Conservation (phyloP, 169 alveolate genomes). For the Plasmodium knowlesi region DNA sequence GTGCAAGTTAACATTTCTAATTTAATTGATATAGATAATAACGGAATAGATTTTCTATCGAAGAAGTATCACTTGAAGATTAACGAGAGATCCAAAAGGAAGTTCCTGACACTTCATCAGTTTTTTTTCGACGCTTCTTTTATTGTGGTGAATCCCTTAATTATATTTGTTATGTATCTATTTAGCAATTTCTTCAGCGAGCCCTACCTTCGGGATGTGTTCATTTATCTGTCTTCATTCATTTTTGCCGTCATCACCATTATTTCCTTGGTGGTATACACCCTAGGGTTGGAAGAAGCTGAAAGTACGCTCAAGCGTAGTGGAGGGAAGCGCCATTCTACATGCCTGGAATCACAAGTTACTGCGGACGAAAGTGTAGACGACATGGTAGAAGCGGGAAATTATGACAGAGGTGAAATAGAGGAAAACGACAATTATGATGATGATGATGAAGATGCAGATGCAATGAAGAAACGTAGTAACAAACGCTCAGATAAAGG, state of each 20-base stretch:
- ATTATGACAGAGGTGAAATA: neutral
- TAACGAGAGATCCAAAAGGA: slow-evolving; percentile 39
- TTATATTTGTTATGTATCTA: slow-evolving; percentile 50
- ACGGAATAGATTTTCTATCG: slow-evolving; percentile 57
- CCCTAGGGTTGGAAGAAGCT: slow-evolving; percentile 12
- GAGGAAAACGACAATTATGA: neutral
- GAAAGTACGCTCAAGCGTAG: neutral
- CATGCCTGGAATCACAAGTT: neutral
- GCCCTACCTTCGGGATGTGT: slow-evolving; percentile 22
- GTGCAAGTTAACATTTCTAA: slow-evolving; percentile 36
- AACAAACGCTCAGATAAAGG: neutral
- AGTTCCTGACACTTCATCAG: slow-evolving; percentile 36
- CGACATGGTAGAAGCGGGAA: neutral
- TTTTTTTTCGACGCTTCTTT: slow-evolving; percentile 53
- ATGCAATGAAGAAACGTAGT: neutral
- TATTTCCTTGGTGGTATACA: neutral
- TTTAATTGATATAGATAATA: slow-evolving; percentile 48
- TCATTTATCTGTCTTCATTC: slow-evolving; percentile 21
- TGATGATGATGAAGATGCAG: neutral
- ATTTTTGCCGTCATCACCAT: slow-evolving; percentile 29
- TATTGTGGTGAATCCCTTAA: slow-evolving; percentile 25
- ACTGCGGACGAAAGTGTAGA: slow-evolving; percentile 10
- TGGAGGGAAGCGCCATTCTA: neutral
- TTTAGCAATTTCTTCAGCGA: slow-evolving; percentile 15
- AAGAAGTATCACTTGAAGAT: slow-evolving; percentile 29